Conservation (phyloP, 768 basidiomycete genomes). For the Dacryopinax spathularia region DNA sequence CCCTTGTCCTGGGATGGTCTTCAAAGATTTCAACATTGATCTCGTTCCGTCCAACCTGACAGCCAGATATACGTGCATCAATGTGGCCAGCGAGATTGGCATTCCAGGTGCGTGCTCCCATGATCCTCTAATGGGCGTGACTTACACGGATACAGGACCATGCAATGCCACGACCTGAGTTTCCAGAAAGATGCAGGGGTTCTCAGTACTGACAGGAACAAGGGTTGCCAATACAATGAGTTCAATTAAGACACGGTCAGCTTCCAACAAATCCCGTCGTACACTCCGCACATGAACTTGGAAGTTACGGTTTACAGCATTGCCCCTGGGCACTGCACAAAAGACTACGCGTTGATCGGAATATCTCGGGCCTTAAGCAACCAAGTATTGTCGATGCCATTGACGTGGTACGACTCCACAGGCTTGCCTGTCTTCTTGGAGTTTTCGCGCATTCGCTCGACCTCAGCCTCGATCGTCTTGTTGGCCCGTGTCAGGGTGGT, state of each 20-base stretch:
- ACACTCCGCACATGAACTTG: too few relatives aligned
- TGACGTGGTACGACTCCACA: neutral
- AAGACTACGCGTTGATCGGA: neutral
- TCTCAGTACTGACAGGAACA: too few relatives aligned
- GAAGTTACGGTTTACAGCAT: too few relatives aligned
- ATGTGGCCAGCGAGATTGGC: conserved; percentile 28
- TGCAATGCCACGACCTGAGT: neutral
- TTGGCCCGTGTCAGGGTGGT: neutral
- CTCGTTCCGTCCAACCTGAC: conserved; percentile 26
- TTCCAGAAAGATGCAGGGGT: too few relatives aligned
- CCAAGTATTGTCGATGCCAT: neutral
- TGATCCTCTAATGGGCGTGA: neutral
- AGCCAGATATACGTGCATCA: conserved; percentile 33
- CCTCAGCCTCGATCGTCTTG: conserved; percentile 1
- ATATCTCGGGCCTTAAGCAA: neutral
- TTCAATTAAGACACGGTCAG: too few relatives aligned
- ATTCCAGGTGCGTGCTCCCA: conserved; percentile 13
- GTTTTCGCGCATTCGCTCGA: neutral
- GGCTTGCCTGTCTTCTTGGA: neutral
- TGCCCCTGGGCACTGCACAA: too few relatives aligned
- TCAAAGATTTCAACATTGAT: conserved; percentile 29
- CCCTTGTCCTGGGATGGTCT: conserved; percentile 34
- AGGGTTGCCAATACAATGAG: too few relatives aligned
- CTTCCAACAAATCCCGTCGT: too few relatives aligned
- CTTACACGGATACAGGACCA: neutral